Conservation (phyloP, 352 stramenopile genomes). For the Phytopythium ostracodes region DNA sequence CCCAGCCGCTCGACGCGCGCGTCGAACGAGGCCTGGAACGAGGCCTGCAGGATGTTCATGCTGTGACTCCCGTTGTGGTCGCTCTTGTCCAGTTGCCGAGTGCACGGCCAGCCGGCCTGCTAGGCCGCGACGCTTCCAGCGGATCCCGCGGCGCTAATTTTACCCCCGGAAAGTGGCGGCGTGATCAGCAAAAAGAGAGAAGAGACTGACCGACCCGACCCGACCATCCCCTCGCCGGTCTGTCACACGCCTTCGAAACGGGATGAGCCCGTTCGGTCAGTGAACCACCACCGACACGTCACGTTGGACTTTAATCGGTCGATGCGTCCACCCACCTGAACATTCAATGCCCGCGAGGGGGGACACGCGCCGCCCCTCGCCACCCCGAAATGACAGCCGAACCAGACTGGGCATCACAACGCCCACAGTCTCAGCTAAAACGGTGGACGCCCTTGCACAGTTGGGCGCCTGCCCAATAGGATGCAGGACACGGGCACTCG, state of each 20-base stretch:
- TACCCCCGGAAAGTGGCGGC: background rate
- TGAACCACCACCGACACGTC: background rate
- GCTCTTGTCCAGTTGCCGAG: too few relatives aligned
- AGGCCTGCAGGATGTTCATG: slow-evolving; percentile 61
- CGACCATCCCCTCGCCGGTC: background rate
- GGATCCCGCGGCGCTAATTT: background rate
- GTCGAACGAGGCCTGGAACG: slow-evolving; percentile 65
- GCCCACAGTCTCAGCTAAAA: too few relatives aligned
- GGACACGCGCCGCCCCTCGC: background rate
- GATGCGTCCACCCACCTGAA: background rate
- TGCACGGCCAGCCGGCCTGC: background rate
- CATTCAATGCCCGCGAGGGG: too few relatives aligned
- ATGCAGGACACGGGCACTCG: too few relatives aligned
- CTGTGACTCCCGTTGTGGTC: background rate
- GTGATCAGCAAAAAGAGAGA: background rate
- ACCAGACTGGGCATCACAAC: too few relatives aligned
- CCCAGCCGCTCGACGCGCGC: slow-evolving; percentile 44
- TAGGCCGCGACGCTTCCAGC: background rate
- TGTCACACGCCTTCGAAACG: slow-evolving; percentile 2
- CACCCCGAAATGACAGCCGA: background rate
- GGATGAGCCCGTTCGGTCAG: background rate
- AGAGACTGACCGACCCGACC: background rate
- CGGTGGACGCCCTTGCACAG: too few relatives aligned
- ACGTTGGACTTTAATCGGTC: slow-evolving; percentile 1
- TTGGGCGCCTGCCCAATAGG: too few relatives aligned